Evolutionary conservation across 139 green algal species (phyloP).

Genomic region (Chlamydomonas schloesseri): DNA sequence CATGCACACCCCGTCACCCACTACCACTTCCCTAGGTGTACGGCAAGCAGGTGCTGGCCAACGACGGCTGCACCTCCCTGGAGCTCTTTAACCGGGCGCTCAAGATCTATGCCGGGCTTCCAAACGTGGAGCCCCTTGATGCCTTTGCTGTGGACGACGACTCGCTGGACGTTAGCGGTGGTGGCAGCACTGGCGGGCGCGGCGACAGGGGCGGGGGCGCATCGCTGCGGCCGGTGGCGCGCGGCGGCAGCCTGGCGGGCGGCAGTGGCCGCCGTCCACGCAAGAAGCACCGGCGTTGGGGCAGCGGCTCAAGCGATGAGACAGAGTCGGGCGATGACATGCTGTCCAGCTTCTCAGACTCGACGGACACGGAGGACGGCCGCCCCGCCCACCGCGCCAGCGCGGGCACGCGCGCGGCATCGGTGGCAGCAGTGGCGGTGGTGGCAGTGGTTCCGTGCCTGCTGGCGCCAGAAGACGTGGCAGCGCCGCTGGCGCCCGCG

Average conservation of each 20-base stretch:
- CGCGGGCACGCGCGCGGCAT: too few species aligned
- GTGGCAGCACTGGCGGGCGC: neutral
- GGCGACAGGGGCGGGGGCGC: neutral
- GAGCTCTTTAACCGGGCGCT: constrained; percentile 5
- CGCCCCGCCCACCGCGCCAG: neutral
- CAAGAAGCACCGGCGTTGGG: neutral
- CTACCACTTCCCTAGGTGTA: too few species aligned
- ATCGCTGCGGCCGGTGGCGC: neutral
- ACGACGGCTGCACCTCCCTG: constrained; percentile 7
- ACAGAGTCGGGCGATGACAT: neutral
- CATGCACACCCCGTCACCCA: too few species aligned
- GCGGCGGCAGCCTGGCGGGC: neutral
- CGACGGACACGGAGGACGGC: neutral
- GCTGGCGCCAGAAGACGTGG: too few species aligned
- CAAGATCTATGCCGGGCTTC: neutral
- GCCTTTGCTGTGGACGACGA: neutral
- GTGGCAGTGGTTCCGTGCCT: too few species aligned
- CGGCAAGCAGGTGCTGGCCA: constrained; percentile 3
- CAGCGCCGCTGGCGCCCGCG: too few species aligned
- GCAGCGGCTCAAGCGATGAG: neutral
- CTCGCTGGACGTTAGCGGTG: neutral
- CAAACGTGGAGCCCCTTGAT: neutral
- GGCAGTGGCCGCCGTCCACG: neutral
- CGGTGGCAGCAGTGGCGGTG: too few species aligned
- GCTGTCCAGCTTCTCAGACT: neutral